phyloP scores from a whole-genome alignment of 306 rosid genomes.

The Parietaria judaica region DNA sequence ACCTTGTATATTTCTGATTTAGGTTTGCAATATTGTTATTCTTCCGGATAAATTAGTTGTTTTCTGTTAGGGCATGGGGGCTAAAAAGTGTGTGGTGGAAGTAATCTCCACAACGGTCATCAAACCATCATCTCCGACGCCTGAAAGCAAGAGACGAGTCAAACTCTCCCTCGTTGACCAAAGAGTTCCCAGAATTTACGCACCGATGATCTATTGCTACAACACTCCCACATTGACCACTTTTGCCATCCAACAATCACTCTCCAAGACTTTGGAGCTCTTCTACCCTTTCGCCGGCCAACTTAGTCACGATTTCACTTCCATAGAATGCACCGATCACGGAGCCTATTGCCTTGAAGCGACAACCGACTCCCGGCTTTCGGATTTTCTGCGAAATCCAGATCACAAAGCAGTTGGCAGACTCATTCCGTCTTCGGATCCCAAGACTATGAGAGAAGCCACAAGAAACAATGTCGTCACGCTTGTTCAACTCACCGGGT shows the following conservation, averaged over 20 bases:
- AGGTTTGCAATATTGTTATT: too few relatives aligned
- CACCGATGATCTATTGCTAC: too few relatives aligned
- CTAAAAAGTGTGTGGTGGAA: too few relatives aligned
- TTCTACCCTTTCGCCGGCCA: conserved; percentile 17
- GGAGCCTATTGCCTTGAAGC: conserved; percentile 19
- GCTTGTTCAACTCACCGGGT: conserved; percentile 5
- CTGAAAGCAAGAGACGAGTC: too few relatives aligned
- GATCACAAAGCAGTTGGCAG: neutral
- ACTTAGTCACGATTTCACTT: neutral
- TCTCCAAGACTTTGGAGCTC: conserved; percentile 13
- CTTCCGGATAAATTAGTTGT: too few relatives aligned
- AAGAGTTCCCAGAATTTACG: too few relatives aligned
- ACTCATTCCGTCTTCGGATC: conserved; percentile 9
- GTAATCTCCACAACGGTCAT: too few relatives aligned
- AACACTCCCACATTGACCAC: too few relatives aligned
- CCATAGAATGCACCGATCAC: conserved; percentile 13
- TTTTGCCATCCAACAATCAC: neutral
- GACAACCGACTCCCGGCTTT: neutral
- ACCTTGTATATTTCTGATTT: too few relatives aligned
- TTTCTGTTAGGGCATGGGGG: too few relatives aligned
- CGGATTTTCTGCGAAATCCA: neutral
- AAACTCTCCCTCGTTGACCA: neutral
- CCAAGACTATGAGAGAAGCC: neutral
- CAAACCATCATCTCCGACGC: too few relatives aligned
- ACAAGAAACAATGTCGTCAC: neutral